phyloP scores from a whole-genome alignment of 2,329 filamentous ascomycete genomes.

The Zymoseptoria crescenta region DNA sequence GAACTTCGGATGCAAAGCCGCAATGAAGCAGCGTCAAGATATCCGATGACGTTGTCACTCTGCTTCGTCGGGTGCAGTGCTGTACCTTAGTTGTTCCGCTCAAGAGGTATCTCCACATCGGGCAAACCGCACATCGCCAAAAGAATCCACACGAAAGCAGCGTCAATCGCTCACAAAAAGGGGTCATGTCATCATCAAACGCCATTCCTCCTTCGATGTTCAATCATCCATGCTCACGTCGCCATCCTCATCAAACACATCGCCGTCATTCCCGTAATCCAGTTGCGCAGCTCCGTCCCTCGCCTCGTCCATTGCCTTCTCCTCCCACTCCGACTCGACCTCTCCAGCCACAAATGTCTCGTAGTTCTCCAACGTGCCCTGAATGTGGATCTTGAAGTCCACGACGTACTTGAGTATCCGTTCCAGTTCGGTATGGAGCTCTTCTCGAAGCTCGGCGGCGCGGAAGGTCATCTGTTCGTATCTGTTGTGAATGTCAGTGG shows the following conservation, averaged over 20 bases:
- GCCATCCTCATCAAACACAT: not conserved
- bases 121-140: too few species aligned
- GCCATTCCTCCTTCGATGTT: not conserved
- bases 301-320: slow-evolving; percentile 36
- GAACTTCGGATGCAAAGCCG: too few species aligned
- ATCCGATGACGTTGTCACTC: too few species aligned
- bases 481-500: slow-evolving; percentile 37
- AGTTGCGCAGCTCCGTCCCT: not conserved
- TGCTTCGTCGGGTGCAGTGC: too few species aligned
- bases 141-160: too few species aligned
- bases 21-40: too few species aligned
- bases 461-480: slow-evolving; percentile 87
- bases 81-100: too few species aligned
- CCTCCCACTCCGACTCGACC: slow-evolving; percentile 58
- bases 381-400: slow-evolving; percentile 96
- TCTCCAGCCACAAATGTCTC: slow-evolving; percentile 90
- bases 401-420: slow-evolving; percentile 94
- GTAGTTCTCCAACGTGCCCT: slow-evolving; percentile 87
- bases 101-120: too few species aligned
- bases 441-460: slow-evolving; percentile 79
- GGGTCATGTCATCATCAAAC: too few species aligned
- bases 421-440: slow-evolving; percentile 95
- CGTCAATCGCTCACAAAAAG: too few species aligned
- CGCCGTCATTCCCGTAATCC: not conserved
- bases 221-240: not conserved